A percentile compares a stretch with the other conserved stretches of the same genome.
phyloP scores from a whole-genome alignment of 1,284 basidiomycete species.

The Pisolithus thermaeus region DNA sequence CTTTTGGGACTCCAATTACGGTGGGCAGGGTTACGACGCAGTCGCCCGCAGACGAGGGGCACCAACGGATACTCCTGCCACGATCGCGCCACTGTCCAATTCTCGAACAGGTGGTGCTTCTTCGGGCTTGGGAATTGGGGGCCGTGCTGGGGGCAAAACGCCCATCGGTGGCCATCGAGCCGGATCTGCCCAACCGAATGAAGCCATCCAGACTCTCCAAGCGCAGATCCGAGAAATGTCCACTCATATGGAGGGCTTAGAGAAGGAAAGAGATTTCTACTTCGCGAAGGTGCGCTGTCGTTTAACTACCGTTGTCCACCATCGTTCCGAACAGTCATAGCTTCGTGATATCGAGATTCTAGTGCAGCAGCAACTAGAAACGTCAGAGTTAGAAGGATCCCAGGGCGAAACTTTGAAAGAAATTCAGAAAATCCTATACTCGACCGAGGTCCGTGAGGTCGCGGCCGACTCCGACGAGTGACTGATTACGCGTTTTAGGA shows the following conservation, averaged over 20 bases:
- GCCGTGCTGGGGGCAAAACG: constrained; percentile 58
- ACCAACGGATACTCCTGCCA: constrained; percentile 68
- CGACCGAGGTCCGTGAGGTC: constrained; percentile 71
- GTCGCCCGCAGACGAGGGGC: constrained; percentile 74
- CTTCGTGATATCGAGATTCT: constrained; percentile 94
- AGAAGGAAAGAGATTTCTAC: constrained; percentile 98
- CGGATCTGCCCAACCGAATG: constrained; percentile 55
- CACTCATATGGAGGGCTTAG: constrained; percentile 77
- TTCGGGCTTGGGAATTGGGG: constrained; percentile 31
- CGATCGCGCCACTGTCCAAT: constrained; percentile 60
- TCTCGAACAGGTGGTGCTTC: constrained; percentile 32
- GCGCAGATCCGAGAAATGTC: constrained; percentile 82
- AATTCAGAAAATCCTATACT: constrained; percentile 93
- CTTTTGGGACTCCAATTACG: constrained; percentile 92
- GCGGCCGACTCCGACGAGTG: not conserved
- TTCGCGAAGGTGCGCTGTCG: constrained; percentile 80
- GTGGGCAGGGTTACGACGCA: constrained; percentile 87
- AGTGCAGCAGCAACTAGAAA: constrained; percentile 70
- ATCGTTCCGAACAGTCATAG: constrained; percentile 35
- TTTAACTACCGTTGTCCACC: constrained; percentile 6
- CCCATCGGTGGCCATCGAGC: constrained; percentile 63
- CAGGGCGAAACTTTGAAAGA: constrained; percentile 71
- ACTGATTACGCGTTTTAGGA: constrained; percentile 32
- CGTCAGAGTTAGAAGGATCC: constrained; percentile 50
- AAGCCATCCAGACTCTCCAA: constrained; percentile 61